Percentiles rank a stretch among this genome's conserved stretches.
Conservation (phyloP, 2,329 filamentous ascomycete genomes). For the Neofusicoccum umdonicola region DNA sequence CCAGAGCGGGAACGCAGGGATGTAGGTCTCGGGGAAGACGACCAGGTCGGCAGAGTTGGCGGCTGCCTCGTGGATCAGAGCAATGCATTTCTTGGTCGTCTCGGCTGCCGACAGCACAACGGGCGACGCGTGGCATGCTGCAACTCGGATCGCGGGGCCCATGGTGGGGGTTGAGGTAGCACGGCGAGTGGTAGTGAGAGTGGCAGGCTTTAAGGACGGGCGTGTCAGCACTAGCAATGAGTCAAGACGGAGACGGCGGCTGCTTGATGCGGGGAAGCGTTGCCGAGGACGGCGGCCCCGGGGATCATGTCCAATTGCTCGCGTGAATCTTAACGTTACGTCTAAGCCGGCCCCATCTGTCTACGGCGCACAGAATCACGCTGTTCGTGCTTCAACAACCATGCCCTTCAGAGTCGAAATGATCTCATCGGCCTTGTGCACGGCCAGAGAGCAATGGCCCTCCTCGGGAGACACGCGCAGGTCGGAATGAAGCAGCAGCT, state of each 20-base stretch:
- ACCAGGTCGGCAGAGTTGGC: conserved; percentile 48
- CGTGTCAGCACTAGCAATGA: not conserved
- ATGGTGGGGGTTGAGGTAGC: not conserved
- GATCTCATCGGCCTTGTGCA: not conserved
- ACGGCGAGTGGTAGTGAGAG: too few species aligned
- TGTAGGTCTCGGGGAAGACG: conserved; percentile 55
- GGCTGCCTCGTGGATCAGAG: conserved; percentile 46
- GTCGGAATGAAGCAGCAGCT: conserved; percentile 24
- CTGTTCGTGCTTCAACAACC: not conserved
- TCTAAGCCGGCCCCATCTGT: too few species aligned
- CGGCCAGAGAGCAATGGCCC: conserved; percentile 20
- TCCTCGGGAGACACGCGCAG: conserved; percentile 26
- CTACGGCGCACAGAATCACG: too few species aligned
- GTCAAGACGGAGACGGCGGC: not conserved
- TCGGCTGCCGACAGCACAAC: conserved; percentile 47
- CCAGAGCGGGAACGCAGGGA: conserved; percentile 56
- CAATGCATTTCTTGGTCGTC: conserved; percentile 49
- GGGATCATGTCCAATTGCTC: too few species aligned
- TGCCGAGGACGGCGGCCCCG: too few species aligned
- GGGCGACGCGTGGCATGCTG: conserved; percentile 36
- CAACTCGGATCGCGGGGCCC: conserved; percentile 21
- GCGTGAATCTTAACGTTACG: too few species aligned
- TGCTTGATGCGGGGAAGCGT: not conserved
- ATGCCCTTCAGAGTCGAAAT: not conserved
- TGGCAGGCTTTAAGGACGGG: too few species aligned